phyloP scores from a whole-genome alignment of 2,329 filamentous ascomycete species.

The Fusarium chaquense region DNA sequence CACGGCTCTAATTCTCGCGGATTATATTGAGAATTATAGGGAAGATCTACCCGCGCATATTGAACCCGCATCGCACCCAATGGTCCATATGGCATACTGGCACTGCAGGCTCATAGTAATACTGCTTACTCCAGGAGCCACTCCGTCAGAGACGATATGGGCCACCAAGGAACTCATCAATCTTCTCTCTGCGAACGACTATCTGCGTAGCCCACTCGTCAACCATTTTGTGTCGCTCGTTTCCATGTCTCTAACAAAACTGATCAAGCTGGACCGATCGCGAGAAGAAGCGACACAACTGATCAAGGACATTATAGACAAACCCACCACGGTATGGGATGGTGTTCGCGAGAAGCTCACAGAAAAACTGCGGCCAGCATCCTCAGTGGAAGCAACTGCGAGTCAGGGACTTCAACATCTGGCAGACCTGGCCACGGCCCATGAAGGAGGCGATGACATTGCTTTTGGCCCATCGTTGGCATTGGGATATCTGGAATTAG shows the following conservation, averaged over 20 bases:
- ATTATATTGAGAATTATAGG: slow-evolving; percentile 70
- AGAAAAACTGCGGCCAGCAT: slow-evolving; percentile 53
- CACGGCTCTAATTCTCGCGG: slow-evolving; percentile 52
- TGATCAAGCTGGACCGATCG: slow-evolving; percentile 66
- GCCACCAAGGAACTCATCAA: slow-evolving; percentile 69
- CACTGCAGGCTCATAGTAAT: slow-evolving; percentile 74
- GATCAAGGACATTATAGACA: slow-evolving; percentile 68
- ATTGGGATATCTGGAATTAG: slow-evolving; percentile 53
- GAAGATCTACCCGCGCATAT: slow-evolving; percentile 71
- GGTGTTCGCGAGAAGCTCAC: slow-evolving; percentile 61
- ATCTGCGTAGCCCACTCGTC: slow-evolving; percentile 71
- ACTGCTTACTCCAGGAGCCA: slow-evolving; percentile 67
- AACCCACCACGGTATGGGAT: slow-evolving; percentile 68
- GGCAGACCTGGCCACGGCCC: slow-evolving; percentile 67
- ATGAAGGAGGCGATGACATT: slow-evolving; percentile 51
- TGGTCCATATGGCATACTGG: slow-evolving; percentile 77
- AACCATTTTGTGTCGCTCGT: slow-evolving; percentile 74
- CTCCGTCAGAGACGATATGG: slow-evolving; percentile 69
- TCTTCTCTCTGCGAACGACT: slow-evolving; percentile 67
- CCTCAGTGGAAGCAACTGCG: slow-evolving; percentile 55
- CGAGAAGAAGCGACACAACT: slow-evolving; percentile 68
- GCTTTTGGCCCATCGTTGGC: slow-evolving; percentile 52
- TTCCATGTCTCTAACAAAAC: slow-evolving; percentile 70
- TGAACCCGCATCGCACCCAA: slow-evolving; percentile 63
- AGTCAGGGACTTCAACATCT: slow-evolving; percentile 71